Conservation (phyloP, 768 basidiomycete genomes). For the Tephrocybe sp. region DNA sequence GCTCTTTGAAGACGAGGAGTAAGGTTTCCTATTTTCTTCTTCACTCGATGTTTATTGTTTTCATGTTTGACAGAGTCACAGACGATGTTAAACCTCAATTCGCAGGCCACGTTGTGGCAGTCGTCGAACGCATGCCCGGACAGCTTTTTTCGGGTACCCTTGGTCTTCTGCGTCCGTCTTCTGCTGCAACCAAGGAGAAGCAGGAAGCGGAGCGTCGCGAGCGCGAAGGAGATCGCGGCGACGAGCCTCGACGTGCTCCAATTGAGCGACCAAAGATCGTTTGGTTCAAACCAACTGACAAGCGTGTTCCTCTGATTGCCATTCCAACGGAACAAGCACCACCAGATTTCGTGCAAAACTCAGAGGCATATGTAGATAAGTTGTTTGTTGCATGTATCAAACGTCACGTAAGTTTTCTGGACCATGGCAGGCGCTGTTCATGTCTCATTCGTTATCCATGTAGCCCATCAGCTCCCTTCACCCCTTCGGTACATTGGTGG, state of each 20-base stretch:
- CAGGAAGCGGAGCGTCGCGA: constrained; percentile 97
- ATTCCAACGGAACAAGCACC: constrained; percentile 99
- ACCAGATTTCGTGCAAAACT: constrained; percentile 91
- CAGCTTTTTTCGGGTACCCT: constrained; percentile 98
- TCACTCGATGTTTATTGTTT: constrained; percentile 9
- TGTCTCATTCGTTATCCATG: constrained; percentile 20
- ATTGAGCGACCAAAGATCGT: constrained; percentile 97
- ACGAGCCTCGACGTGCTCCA: constrained; percentile 74
- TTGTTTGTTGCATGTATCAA: constrained; percentile 99
- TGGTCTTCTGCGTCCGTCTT: constrained; percentile 92
- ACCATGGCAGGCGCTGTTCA: constrained; percentile 3
- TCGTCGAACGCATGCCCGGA: constrained; percentile 98
- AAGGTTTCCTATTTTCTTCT: constrained; percentile 21
- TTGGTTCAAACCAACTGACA: constrained; percentile 99
- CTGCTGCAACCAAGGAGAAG: constrained; percentile 97
- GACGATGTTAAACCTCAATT: constrained; percentile 98
- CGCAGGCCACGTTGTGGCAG: constrained; percentile 99
- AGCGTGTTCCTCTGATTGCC: constrained; percentile 96
- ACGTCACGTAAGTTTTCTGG: constrained; percentile 71
- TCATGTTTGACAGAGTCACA: constrained; percentile 63
- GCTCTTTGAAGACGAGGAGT: constrained; percentile 98
- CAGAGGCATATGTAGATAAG: constrained; percentile 86
- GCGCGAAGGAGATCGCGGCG: constrained; percentile 90
- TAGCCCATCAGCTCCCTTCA: constrained; percentile 95
- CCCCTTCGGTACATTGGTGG: constrained; percentile 97